Evolutionary conservation across 371 early-diverging fungal species (phyloP).

Genomic region (Vairimorpha necatrix): DNA sequence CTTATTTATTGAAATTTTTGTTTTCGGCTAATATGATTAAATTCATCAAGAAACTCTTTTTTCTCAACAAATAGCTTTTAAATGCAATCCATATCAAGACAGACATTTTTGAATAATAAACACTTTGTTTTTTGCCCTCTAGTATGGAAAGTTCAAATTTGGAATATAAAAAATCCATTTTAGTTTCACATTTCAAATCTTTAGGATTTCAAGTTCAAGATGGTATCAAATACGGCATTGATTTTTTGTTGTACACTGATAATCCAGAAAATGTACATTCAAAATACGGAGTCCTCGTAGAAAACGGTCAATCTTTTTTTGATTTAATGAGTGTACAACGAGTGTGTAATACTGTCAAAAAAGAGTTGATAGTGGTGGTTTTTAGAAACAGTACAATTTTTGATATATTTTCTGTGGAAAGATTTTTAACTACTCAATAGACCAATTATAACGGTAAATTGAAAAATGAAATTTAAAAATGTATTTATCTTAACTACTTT

Average conservation of each 20-base stretch:
- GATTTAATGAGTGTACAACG: constrained; percentile 40
- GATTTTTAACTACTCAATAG: not conserved
- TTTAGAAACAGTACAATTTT: not conserved
- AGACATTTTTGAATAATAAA: no score
- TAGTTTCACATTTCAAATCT: not conserved
- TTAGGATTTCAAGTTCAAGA: constrained; percentile 45
- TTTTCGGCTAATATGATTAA: no score
- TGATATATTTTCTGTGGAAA: not conserved
- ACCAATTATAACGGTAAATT: no score
- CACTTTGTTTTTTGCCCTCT: not conserved
- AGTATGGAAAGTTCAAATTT: not conserved
- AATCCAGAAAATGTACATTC: constrained; percentile 53
- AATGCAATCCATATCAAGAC: no score
- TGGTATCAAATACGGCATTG: constrained; percentile 61
- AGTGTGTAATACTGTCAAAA: constrained; percentile 36
- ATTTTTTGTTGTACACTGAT: constrained; percentile 58
- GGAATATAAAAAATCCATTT: not conserved
- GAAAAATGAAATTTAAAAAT: no score
- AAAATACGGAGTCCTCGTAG: constrained; percentile 52
- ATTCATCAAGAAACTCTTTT: no score
- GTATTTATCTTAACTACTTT: no score
- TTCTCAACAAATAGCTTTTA: no score
- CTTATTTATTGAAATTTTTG: no score
- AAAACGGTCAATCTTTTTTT: constrained; percentile 20
- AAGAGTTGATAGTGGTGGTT: constrained; percentile 23